These are phyloP conservation scores for Nephelium lappaceum DNA, from an alignment of 345 rosid genomes.

Conservation along the genomic window DNA sequence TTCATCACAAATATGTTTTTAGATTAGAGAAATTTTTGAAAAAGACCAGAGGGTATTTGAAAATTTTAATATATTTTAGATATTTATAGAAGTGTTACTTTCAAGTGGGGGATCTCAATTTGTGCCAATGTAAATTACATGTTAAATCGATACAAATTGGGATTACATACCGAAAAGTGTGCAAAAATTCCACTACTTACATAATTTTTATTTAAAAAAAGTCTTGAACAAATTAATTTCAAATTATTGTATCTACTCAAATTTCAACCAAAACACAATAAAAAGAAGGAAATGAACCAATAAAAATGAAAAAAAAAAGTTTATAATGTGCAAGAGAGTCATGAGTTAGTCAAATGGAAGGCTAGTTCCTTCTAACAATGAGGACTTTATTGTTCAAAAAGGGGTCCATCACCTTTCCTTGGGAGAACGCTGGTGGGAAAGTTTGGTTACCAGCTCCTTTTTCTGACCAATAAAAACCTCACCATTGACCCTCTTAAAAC, in stretches of 20 bases:
- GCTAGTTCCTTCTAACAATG: slow-evolving; percentile 21
- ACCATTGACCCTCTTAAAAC: slow-evolving; percentile 15
- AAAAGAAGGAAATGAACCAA: neutral
- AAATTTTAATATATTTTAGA: neutral
- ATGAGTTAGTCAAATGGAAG: slow-evolving; percentile 41
- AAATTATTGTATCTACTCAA: neutral
- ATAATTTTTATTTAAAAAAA: too few species aligned
- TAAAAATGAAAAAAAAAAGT: neutral
- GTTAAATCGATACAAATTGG: too few species aligned
- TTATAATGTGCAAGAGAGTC: slow-evolving; percentile 14
- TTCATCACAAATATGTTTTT: neutral
- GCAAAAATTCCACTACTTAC: too few species aligned
- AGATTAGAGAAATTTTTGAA: neutral
- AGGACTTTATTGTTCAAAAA: slow-evolving; percentile 39
- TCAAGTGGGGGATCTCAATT: too few species aligned
- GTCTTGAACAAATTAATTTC: neutral
- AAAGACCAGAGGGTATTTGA: neutral
- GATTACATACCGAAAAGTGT: too few species aligned
- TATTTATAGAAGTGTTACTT: too few species aligned
- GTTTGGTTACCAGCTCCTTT: slow-evolving; percentile 55
- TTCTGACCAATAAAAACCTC: slow-evolving; percentile 35
- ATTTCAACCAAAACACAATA: neutral
- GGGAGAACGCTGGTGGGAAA: slow-evolving; percentile 37
- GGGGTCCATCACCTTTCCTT: slow-evolving; percentile 26
- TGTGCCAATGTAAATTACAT: too few species aligned